A percentile compares a stretch with the other conserved stretches of the same genome.
Evolutionary conservation across 352 stramenopile genomes (phyloP).

Genomic region (Phytopythium cucurbitacearum): DNA sequence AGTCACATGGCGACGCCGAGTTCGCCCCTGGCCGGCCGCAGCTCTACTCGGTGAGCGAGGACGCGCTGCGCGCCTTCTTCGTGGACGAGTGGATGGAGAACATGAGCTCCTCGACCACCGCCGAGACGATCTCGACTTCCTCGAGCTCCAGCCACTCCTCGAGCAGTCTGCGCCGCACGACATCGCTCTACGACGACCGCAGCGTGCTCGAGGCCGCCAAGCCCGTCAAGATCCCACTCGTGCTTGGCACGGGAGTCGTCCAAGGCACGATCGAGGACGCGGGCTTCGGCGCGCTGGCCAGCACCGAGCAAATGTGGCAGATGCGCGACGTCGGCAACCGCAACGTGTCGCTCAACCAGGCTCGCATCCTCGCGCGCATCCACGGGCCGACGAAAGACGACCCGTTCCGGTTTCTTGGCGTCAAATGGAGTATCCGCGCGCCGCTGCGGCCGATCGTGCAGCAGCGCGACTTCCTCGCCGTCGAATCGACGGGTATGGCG

Average conservation of each 20-base stretch:
- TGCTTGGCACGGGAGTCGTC: constrained; percentile 23
- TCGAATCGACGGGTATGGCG: constrained; percentile 45
- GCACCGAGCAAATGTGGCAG: constrained; percentile 20
- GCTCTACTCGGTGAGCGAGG: constrained; percentile 18
- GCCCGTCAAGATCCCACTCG: constrained; percentile 15
- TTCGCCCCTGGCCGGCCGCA: constrained; percentile 21
- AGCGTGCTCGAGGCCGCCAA: constrained; percentile 22
- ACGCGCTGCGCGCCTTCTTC: constrained; percentile 13
- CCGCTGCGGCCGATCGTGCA: constrained; percentile 24
- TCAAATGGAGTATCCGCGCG: constrained; percentile 36
- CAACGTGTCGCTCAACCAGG: constrained; percentile 18
- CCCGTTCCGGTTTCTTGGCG: constrained; percentile 36
- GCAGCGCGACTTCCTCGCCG: constrained; percentile 37
- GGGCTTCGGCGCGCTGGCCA: constrained; percentile 25
- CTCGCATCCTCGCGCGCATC: constrained; percentile 21
- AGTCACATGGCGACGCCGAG: not conserved
- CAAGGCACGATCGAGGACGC: constrained; percentile 27
- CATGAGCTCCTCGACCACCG: not conserved
- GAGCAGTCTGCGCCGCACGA: not conserved
- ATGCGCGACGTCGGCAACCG: constrained; percentile 18
- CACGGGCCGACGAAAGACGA: constrained; percentile 18
- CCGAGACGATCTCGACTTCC: constrained; percentile 17
- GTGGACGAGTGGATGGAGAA: constrained; percentile 19
- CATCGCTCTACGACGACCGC: constrained; percentile 9
- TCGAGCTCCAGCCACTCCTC: constrained; percentile 13